These are phyloP conservation scores for Logfia minima DNA, from an alignment of 129 eudicot species.

Conservation along the genomic window DNA sequence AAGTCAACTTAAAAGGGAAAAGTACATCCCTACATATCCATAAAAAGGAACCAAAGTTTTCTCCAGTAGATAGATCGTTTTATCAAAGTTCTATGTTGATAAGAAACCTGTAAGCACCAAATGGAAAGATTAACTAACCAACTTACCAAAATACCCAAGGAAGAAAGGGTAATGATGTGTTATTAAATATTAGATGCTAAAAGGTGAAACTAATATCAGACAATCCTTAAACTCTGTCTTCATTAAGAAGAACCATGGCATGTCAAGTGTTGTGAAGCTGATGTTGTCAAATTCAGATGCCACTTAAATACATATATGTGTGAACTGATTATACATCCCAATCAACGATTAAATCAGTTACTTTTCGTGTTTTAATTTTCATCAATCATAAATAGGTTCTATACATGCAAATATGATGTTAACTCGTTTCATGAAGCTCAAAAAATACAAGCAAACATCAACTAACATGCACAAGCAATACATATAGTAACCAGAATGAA, in stretches of 20 bases:
- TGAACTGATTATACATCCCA: slow-evolving; percentile 1
- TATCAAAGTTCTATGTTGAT: slow-evolving; percentile 5
- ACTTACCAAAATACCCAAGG: neutral
- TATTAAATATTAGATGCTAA: neutral
- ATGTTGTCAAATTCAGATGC: neutral
- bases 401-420: neutral
- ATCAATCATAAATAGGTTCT: neutral
- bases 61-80: neutral
- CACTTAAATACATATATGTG: neutral
- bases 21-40: neutral
- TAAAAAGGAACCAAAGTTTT: neutral
- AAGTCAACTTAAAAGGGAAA: neutral
- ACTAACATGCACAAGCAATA: neutral
- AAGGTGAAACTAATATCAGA: neutral
- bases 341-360: neutral
- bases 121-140: neutral
- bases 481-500: neutral
- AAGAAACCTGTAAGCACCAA: neutral
- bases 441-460: slow-evolving; percentile 1
- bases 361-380: slow-evolving; percentile 16
- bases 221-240: neutral
- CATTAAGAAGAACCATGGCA: slow-evolving; percentile 5
- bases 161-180: neutral
- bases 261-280: neutral
- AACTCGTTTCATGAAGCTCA: neutral